A percentile compares a stretch with the other conserved stretches of the same genome.
These are phyloP conservation scores for Phylloporus rhodoxanthus DNA, from an alignment of 768 basidiomycete genomes.

Conservation along the genomic window DNA sequence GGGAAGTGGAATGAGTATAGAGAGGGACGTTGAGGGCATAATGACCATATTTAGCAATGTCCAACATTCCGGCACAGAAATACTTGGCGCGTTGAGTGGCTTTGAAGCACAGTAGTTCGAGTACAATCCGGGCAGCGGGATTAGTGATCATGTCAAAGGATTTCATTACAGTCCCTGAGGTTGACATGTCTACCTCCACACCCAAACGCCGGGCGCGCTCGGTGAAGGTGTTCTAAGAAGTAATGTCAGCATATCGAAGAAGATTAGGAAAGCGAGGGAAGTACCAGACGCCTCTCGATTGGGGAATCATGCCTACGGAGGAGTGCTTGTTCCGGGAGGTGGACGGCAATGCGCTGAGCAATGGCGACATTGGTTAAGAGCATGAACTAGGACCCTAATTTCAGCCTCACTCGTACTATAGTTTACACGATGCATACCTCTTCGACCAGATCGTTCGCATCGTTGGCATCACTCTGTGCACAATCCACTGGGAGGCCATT, in stretches of 20 bases:
- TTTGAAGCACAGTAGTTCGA: conserved; percentile 81
- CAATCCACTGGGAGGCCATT: conserved; percentile 78
- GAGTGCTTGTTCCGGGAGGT: conserved; percentile 95
- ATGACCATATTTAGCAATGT: conserved; percentile 96
- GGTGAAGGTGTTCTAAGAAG: conserved; percentile 58
- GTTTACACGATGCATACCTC: conserved; percentile 52
- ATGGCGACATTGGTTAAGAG: conserved; percentile 83
- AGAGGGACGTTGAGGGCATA: conserved; percentile 86
- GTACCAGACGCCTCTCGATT: conserved; percentile 82
- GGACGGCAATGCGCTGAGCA: conserved; percentile 88
- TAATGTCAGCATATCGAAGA: conserved; percentile 7
- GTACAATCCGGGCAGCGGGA: conserved; percentile 65
- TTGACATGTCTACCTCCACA: conserved; percentile 72
- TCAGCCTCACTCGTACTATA: conserved; percentile 1
- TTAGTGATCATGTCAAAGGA: conserved; percentile 75
- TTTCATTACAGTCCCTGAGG: conserved; percentile 75
- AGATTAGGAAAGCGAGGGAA: neutral
- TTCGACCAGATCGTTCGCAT: conserved; percentile 80
- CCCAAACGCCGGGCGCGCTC: conserved; percentile 83
- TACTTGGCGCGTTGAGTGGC: conserved; percentile 96
- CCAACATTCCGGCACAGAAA: conserved; percentile 98
- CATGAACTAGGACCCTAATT: conserved; percentile 66
- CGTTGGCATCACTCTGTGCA: conserved; percentile 50
- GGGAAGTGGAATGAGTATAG: conserved; percentile 91
- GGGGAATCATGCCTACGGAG: conserved; percentile 92